Evolutionary conservation across 164 flowering plant genomes (phyloP).

Genomic region (Aristolochia fimbriata): DNA sequence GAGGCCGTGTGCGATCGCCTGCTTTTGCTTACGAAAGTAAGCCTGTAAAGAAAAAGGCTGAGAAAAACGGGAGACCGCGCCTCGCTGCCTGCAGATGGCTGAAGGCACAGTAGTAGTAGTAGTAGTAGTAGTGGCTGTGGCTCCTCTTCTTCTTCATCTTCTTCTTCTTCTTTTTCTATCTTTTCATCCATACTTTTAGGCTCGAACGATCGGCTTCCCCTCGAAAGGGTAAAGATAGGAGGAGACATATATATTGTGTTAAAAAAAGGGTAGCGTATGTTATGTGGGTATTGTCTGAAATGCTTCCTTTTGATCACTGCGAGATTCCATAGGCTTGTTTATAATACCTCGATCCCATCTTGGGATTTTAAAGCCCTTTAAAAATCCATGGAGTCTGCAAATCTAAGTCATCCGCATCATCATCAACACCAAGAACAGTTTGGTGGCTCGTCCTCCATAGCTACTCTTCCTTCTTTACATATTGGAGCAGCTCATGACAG

Average conservation of each 20-base stretch:
- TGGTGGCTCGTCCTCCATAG: constrained; percentile 33
- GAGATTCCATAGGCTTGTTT: constrained; percentile 30
- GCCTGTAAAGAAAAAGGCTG: constrained; percentile 13
- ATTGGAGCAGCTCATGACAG: constrained; percentile 17
- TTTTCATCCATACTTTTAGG: constrained; percentile 42
- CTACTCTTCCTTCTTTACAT: constrained; percentile 33
- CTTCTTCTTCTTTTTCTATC: constrained; percentile 17
- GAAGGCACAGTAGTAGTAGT: no score
- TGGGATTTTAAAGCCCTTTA: constrained; percentile 62
- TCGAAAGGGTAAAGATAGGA: constrained; percentile 63
- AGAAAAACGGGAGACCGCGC: not conserved
- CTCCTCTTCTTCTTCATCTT: constrained; percentile 5
- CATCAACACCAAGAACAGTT: constrained; percentile 40
- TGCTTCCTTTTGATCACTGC: constrained; percentile 28
- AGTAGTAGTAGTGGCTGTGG: not conserved
- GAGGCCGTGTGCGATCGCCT: not conserved
- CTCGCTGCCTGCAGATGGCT: no score
- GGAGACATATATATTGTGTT: no score
- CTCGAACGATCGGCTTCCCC: constrained; percentile 10
- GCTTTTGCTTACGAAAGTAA: constrained; percentile 15
- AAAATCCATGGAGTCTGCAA: constrained; percentile 69
- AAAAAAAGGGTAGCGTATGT: no score
- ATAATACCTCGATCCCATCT: constrained; percentile 35
- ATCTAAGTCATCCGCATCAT: constrained; percentile 37
- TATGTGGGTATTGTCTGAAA: constrained; percentile 60